Evolutionary conservation across 2,329 filamentous ascomycete species (phyloP), one percentile per base, ranked within the genome.

Genomic region (Cladosporium sp.): DNA sequence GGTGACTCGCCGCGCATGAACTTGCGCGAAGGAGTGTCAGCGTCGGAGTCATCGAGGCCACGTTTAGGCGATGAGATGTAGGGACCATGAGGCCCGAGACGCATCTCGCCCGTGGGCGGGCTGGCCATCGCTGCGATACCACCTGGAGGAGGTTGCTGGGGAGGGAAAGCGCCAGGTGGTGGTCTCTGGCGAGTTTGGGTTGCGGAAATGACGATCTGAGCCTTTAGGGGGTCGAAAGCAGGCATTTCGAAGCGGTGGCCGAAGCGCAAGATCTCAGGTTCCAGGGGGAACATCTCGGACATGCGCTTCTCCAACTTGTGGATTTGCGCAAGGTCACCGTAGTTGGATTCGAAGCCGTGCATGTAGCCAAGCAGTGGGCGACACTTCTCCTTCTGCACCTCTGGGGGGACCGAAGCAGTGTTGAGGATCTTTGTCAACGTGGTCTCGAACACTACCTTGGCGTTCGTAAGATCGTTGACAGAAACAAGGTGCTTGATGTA

Each of bases 401-500:
- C 66, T 64, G 84, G 80, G 0, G 90, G 80, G 12, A 87, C 87
- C 71, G 93, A 91, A 28, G 90, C 85, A 8, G 90, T 87, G 11
- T 70, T 71, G 51, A 70, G 60, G 52, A 98, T 85, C 68, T 90
- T 90, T 74, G 90, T 92, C 67, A 97, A 92, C 18, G 93, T 93
- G 18, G 93, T 97, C 77, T 98, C 95, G 74, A 99, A 99, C 2
- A 97, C 93, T 11, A 95, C 93, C 70, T 95, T 88, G 38, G 95
- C 95, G 84, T 99, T 93, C 93, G 71, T 38, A 58, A 93, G 90
- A 78, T 99, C 95, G 72, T 96, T 94, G 76, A 92, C 92, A 14
- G 91, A 90, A 73, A 98, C 91, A 67, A 99, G 82, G 78, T 97
- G 95, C 81, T 97, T 97, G 73, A 99, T 84, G 78, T 99, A 98